Evolutionary conservation across 2,329 filamentous ascomycete species (phyloP).

Genomic region (Aspergillus tanneri): DNA sequence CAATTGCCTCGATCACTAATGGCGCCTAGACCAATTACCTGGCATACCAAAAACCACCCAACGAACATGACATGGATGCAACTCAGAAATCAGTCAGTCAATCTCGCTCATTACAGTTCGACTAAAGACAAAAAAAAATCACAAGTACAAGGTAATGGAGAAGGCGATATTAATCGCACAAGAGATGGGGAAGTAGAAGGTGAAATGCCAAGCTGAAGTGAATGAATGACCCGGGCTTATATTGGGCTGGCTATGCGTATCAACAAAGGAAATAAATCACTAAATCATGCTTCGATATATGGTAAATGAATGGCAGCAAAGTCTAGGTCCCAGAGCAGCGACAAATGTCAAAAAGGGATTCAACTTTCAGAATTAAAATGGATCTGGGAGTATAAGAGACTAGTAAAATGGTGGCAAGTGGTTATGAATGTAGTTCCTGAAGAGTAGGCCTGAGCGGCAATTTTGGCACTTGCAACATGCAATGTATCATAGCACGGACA

Average conservation of each 20-base stretch:
- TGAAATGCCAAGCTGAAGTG: slow-evolving; percentile 14
- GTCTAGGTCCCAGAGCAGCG: slow-evolving; percentile 15
- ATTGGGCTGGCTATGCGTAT: slow-evolving; percentile 16
- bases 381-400: slow-evolving; percentile 9
- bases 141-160: slow-evolving; percentile 11
- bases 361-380: slow-evolving; percentile 11
- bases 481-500: neutral
- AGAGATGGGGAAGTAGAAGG: slow-evolving; percentile 7
- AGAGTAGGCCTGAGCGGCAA: too few relatives aligned
- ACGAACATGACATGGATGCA: slow-evolving; percentile 13
- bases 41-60: slow-evolving; percentile 10
- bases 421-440: too few relatives aligned
- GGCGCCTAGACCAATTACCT: slow-evolving; percentile 13
- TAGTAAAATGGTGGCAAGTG: neutral
- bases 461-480: neutral
- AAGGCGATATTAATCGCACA: slow-evolving; percentile 11
- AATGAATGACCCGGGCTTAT: slow-evolving; percentile 19
- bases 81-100: slow-evolving; percentile 11
- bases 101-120: slow-evolving; percentile 22
- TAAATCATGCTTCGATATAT: slow-evolving; percentile 17
- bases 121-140: slow-evolving; percentile 9
- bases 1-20: slow-evolving; percentile 10
- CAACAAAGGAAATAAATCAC: slow-evolving; percentile 25
- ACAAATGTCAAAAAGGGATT: slow-evolving; percentile 9
- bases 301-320: slow-evolving; percentile 18